A percentile compares a stretch with the other conserved stretches of the same genome.
Conservation (phyloP, 2,329 filamentous ascomycete species). For the Penicillium sp. region DNA sequence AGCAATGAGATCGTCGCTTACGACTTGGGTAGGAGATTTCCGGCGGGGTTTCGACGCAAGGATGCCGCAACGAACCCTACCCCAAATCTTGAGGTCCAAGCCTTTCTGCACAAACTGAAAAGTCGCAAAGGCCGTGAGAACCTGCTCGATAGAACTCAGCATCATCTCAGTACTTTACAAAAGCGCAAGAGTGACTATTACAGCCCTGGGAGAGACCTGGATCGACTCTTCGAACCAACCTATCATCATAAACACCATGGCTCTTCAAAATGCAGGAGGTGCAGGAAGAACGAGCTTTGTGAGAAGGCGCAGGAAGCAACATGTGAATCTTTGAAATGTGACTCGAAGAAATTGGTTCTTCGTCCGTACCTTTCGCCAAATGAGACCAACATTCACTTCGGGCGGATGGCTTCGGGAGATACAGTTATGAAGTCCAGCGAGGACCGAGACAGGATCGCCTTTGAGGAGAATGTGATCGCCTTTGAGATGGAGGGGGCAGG, state of each 20-base stretch:
- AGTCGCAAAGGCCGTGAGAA: slow-evolving; percentile 1
- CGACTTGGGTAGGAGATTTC: slow-evolving; percentile 5
- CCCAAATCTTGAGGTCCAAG: slow-evolving; percentile 4
- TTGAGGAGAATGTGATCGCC: slow-evolving; percentile 23
- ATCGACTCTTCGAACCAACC: slow-evolving; percentile 6
- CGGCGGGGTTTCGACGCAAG: slow-evolving; percentile 1
- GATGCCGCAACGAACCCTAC: background rate
- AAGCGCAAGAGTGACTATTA: too few species aligned
- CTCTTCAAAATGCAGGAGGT: background rate
- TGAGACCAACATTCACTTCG: slow-evolving; percentile 31
- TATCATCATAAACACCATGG: slow-evolving; percentile 9
- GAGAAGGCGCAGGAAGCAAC: slow-evolving; percentile 4
- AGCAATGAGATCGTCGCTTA: slow-evolving; percentile 9
- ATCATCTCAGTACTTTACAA: too few species aligned
- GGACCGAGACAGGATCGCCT: slow-evolving; percentile 30
- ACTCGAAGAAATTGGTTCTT: background rate
- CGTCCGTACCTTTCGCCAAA: background rate
- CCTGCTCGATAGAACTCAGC: too few species aligned
- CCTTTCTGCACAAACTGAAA: slow-evolving; percentile 7
- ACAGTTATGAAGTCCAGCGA: slow-evolving; percentile 40
- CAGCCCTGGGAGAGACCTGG: background rate
- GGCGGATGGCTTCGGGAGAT: slow-evolving; percentile 36
- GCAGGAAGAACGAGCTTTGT: slow-evolving; percentile 1
- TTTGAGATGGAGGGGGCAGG: slow-evolving; percentile 43
- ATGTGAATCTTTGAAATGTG: slow-evolving; percentile 6